Evolutionary conservation across 164 flowering plant species (phyloP).

Genomic region (Nymphaea thermarum): DNA sequence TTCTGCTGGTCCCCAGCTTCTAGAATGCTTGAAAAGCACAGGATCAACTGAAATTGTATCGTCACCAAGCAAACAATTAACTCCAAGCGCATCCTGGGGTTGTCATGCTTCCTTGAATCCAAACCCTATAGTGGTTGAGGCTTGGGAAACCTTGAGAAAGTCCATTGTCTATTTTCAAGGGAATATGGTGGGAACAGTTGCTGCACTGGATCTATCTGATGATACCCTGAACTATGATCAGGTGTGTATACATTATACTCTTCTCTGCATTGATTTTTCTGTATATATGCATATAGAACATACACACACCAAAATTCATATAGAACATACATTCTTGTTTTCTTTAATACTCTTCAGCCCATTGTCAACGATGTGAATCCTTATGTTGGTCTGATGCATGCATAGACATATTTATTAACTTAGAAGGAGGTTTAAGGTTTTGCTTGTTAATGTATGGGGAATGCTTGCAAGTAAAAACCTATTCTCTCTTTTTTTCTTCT

Average conservation of each 20-base stretch:
- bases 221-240: conserved; percentile 40
- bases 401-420: no score
- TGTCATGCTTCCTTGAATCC: conserved; percentile 1
- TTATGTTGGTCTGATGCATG: no score
- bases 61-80: background rate
- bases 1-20: background rate
- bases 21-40: background rate
- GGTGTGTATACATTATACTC: conserved; percentile 7
- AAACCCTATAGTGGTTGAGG: conserved; percentile 5
- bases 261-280: background rate
- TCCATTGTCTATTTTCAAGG: conserved; percentile 10
- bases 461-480: no score
- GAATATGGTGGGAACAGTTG: conserved; percentile 37
- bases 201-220: conserved; percentile 32
- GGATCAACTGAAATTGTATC: background rate
- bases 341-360: no score
- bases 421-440: no score
- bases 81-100: background rate
- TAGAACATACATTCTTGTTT: background rate
- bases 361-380: no score
- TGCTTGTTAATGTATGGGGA: no score
- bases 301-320: no score
- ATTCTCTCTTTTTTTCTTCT: no score
- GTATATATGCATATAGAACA: background rate
- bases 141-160: conserved; percentile 8